Evolutionary conservation across 352 stramenopile genomes (phyloP), one percentile per base, ranked within the genome.

Genomic region (Phytophthora constricta): DNA sequence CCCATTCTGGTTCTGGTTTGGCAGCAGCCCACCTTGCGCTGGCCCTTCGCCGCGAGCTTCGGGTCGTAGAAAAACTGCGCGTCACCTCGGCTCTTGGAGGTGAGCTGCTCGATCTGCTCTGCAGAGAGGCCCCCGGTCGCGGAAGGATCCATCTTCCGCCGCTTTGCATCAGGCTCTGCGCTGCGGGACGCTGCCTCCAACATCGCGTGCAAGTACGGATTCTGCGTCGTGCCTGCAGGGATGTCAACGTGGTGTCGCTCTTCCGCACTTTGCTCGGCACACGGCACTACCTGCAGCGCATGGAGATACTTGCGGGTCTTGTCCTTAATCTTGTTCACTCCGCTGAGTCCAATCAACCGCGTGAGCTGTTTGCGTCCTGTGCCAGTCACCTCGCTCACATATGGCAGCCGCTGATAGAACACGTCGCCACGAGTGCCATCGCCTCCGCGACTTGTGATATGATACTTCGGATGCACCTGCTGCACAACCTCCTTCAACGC

Each of bases 301-400:
- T 95, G 86, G 11, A 95, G 72, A 59, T 91, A 95, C 68, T 95
- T 95, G 43, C 84, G 86, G 2, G 74, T 70, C 71, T 92, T 91
- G 67, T 95, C 79, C 60, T 91, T 90, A 37, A 74, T 65, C 14
- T 61, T 68, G 39, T 73, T 90, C 0, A 90, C 74, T 26, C 80
- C 77, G 28, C 79, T 87, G 20, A 95, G 74, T 5, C 76, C 79
- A 61, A 95, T 95, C 17, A 95, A 61, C 14, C 86, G 83, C 19
- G 83, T 92, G 47, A 95, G 45, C 37, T 82, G 79, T 69, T 91
- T 91, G 34, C 71, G 69, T 28, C 74, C 72, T 3, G 72, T 82
- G 14, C 57, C 71, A 1, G 46, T 42, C 9, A 72, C 64, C 41
- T 90, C 81, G 26, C 81, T 95, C 50, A 95, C 78, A 70, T 95